Evolutionary conservation across 768 basidiomycete species (phyloP).

Genomic region (Dacryopinax spathularia): DNA sequence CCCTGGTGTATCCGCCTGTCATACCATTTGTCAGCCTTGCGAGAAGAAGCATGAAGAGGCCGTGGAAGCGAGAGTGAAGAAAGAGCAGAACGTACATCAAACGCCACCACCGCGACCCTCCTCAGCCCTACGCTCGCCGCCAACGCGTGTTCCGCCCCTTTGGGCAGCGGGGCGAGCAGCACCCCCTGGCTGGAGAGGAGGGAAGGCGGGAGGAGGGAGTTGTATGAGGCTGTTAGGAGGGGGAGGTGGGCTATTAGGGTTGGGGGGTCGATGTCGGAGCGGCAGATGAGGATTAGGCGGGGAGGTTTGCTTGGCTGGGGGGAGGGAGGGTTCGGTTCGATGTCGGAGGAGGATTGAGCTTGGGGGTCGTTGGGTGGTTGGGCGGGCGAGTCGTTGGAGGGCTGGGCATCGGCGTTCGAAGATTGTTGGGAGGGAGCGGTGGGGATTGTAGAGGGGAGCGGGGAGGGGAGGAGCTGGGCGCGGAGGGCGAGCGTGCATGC

Average conservation of each 20-base stretch:
- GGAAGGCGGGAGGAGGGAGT: slow-evolving; percentile 29
- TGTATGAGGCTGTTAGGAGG: slow-evolving; percentile 61
- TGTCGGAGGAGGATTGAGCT: too few species aligned
- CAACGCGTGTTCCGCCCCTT: slow-evolving; percentile 47
- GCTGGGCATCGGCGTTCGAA: slow-evolving; percentile 7
- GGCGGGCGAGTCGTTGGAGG: slow-evolving; percentile 8
- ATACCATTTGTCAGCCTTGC: too few species aligned
- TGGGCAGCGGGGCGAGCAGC: slow-evolving; percentile 50
- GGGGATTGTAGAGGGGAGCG: not conserved
- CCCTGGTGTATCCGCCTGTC: slow-evolving; percentile 32
- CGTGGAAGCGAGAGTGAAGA: not conserved
- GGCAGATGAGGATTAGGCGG: slow-evolving; percentile 48
- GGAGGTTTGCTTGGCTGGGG: slow-evolving; percentile 14
- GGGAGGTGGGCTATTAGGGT: slow-evolving; percentile 61
- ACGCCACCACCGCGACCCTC: slow-evolving; percentile 48
- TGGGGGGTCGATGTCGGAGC: slow-evolving; percentile 59
- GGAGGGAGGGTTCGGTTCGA: too few species aligned
- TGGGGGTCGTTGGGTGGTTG: slow-evolving; percentile 7
- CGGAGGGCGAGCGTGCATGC: slow-evolving; percentile 24
- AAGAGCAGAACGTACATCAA: slow-evolving; percentile 40
- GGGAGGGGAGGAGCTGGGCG: not conserved
- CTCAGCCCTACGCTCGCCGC: slow-evolving; percentile 51
- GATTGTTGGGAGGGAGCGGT: not conserved
- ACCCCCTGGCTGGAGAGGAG: slow-evolving; percentile 20
- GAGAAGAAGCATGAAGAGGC: not conserved